Evolutionary conservation across 345 rosid genomes (phyloP).

Genomic region (Citrus mangshanensis): DNA sequence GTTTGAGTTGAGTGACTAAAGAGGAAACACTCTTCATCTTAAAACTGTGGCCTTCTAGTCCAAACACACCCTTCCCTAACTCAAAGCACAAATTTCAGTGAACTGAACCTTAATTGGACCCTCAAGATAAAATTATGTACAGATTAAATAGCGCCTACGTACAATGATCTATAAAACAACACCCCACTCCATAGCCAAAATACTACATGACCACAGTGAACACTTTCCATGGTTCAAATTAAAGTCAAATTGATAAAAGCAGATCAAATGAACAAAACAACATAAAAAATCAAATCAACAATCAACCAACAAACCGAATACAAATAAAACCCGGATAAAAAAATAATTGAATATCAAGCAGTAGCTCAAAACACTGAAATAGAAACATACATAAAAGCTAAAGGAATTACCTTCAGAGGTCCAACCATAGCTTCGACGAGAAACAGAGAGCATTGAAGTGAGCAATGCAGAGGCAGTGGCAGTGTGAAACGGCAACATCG

Average conservation of each 20-base stretch:
- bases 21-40: not conserved
- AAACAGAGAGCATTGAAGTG: constrained; percentile 74
- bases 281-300: not conserved
- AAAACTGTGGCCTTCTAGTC: not conserved
- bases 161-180: not conserved
- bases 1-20: not conserved
- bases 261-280: not conserved
- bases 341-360: not conserved
- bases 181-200: not conserved
- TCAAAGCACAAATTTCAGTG: not conserved
- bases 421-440: constrained; percentile 57
- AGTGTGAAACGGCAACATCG: constrained; percentile 81
- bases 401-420: constrained; percentile 51
- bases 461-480: constrained; percentile 87
- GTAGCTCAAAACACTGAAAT: not conserved
- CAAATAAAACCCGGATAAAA: not conserved
- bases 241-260: not conserved
- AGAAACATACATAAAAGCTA: not conserved
- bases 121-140: not conserved
- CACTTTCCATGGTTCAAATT: not conserved
- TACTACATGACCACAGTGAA: not conserved
- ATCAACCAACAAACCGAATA: not conserved
- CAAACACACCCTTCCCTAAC: not conserved
- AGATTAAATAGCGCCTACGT: no score
- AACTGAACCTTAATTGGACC: not conserved